Conservation (phyloP, 1,284 basidiomycete species). For the Rhodotorula mucilaginosa region DNA sequence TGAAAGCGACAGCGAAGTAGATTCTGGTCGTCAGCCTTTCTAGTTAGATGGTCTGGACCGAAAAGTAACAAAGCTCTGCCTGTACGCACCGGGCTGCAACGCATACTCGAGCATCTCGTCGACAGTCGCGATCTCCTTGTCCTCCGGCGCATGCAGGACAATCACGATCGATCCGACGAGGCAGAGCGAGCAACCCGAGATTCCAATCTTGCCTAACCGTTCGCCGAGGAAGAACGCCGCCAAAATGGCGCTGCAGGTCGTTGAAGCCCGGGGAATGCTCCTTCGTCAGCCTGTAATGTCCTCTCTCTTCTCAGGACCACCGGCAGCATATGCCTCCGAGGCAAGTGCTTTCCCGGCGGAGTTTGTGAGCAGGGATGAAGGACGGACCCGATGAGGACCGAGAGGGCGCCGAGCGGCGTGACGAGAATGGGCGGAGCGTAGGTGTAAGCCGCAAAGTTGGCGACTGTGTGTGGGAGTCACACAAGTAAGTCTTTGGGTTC, state of each 20-base stretch:
- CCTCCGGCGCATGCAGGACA: constrained; percentile 92
- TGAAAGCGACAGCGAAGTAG: too few relatives aligned
- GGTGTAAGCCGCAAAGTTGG: constrained; percentile 97
- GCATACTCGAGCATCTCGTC: constrained; percentile 91
- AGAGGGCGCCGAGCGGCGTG: constrained; percentile 90
- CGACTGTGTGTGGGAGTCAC: constrained; percentile 59
- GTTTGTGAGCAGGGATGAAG: neutral
- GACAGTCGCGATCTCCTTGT: constrained; percentile 89
- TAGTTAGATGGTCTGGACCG: neutral
- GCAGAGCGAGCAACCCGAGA: constrained; percentile 88
- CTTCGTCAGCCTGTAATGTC: too few relatives aligned
- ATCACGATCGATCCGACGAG: constrained; percentile 88
- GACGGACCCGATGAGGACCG: constrained; percentile 90
- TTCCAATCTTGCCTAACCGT: constrained; percentile 87
- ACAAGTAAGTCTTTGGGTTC: neutral
- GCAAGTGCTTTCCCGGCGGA: neutral
- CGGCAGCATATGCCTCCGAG: too few relatives aligned
- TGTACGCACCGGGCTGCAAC: constrained; percentile 70
- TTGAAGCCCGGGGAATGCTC: too few relatives aligned
- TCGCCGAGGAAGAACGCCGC: constrained; percentile 92
- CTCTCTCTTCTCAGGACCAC: too few relatives aligned
- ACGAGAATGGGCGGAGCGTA: constrained; percentile 97
- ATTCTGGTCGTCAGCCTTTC: neutral
- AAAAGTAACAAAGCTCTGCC: neutral
- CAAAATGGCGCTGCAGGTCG: constrained; percentile 68